Evolutionary conservation across 2,329 filamentous ascomycete species (phyloP), one percentile per base, ranked within the genome.

Genomic region (Paraconiothyrium brasiliense): DNA sequence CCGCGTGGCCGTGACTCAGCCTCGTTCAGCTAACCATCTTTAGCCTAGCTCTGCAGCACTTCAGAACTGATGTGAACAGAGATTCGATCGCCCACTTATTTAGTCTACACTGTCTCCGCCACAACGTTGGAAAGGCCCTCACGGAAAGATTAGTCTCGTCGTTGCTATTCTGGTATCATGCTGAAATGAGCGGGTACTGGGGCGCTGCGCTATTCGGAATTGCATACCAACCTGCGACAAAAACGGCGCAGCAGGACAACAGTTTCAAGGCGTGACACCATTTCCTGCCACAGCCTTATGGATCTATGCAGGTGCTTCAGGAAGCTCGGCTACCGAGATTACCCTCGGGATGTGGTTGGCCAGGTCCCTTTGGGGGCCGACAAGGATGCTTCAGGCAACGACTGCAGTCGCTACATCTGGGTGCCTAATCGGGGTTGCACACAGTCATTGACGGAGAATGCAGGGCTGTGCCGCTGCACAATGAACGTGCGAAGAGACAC

Each of bases 361-460:
- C 22, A 32, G 24, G 20, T 43, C 5, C 30, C 20, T 1, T 56
- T 56, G 54, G 54, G 54, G 51, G 51, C 51, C 27, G 37, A 43
- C 51, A n/a, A 24, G 51, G 24, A 34, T 47, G 13, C 43, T 14
- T 27, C 46, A 56, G 54, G 43, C 54, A 39, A 24, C 43, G 41
- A 47, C 52, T 20, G 14, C 35, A 37, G 27, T 46, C 37, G 22
- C 9, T n/a, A 24, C 16, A 5, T 20, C 20, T 34, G 43, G 54
- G 30, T 39, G 54, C 54, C 54, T 56, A 47, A 56, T 56, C 54
- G 43, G 54, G 10, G 20, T 47, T 48, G 16, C 39, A n/a, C 30
- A 47, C 30, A 37, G 30, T 48, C 37, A 32, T 20, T 20, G n/a
- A 37, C 16, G 41, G 13, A 10, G 27, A n/a, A 32, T 35, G 43